Percentiles rank a stretch among this genome's conserved stretches.
Conservation (phyloP, 2,329 filamentous ascomycete genomes). For the Phyllosticta paracitricarpa region DNA sequence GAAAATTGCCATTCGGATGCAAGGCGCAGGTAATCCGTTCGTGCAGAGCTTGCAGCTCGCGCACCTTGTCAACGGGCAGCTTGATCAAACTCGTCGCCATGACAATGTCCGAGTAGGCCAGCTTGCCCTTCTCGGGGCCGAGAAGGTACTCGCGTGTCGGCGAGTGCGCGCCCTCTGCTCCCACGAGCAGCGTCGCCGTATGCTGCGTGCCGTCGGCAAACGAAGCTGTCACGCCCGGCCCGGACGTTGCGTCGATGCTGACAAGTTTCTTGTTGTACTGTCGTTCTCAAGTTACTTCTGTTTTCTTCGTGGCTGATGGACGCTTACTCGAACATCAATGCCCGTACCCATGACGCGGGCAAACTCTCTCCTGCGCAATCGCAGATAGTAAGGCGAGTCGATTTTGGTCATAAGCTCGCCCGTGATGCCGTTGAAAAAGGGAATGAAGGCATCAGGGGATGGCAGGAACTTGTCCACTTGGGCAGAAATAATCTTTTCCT, state of each 20-base stretch:
- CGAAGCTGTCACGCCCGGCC: constrained; percentile 24
- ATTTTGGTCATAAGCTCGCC: constrained; percentile 22
- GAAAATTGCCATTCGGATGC: constrained; percentile 36
- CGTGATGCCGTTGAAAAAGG: constrained; percentile 22
- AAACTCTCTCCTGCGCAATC: constrained; percentile 26
- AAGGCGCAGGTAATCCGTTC: constrained; percentile 34
- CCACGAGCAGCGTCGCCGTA: constrained; percentile 24
- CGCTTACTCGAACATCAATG: constrained; percentile 17
- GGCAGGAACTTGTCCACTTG: constrained; percentile 42
- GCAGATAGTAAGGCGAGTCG: constrained; percentile 23
- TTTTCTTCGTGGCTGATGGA: background rate
- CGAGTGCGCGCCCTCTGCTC: constrained; percentile 24
- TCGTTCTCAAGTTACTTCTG: background rate
- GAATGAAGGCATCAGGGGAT: constrained; percentile 18
- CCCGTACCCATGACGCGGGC: constrained; percentile 20
- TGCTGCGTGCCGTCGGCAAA: constrained; percentile 24
- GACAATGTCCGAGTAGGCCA: constrained; percentile 33
- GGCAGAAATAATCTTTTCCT: constrained; percentile 40
- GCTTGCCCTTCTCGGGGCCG: constrained; percentile 17
- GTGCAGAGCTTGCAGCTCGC: constrained; percentile 35
- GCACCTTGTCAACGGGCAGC: constrained; percentile 34
- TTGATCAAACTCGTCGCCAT: constrained; percentile 36
- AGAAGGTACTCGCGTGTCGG: constrained; percentile 15
- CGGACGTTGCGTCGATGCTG: constrained; percentile 23
- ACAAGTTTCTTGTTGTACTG: constrained; percentile 30